phyloP scores from a whole-genome alignment of 768 basidiomycete genomes.

The Tulasnella sp. region DNA sequence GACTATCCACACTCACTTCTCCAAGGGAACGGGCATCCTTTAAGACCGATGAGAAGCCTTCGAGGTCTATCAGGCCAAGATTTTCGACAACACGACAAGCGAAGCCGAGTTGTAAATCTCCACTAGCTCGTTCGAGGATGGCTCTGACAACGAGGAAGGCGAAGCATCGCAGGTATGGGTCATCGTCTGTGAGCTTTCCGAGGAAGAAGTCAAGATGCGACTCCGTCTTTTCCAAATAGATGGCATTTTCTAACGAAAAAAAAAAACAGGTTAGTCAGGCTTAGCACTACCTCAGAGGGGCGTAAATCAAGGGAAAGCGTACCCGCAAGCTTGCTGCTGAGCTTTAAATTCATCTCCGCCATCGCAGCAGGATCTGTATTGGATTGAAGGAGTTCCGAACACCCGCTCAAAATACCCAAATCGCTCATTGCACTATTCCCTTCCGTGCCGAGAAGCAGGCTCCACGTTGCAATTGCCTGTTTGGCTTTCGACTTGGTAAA shows the following conservation, averaged over 20 bases:
- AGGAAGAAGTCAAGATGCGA: slow-evolving; percentile 43
- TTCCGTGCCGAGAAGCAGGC: slow-evolving; percentile 32
- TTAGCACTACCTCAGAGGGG: neutral
- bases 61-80: slow-evolving; percentile 42
- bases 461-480: slow-evolving; percentile 60
- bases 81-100: slow-evolving; percentile 43
- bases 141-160: slow-evolving; percentile 57
- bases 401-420: slow-evolving; percentile 30
- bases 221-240: neutral
- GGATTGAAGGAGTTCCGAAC: slow-evolving; percentile 22
- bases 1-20: slow-evolving; percentile 26
- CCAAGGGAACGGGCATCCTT: slow-evolving; percentile 28
- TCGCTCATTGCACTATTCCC: slow-evolving; percentile 9
- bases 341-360: slow-evolving; percentile 43
- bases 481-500: slow-evolving; percentile 65
- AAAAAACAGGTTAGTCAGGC: neutral
- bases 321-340: slow-evolving; percentile 65
- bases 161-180: slow-evolving; percentile 49
- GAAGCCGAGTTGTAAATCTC: slow-evolving; percentile 50
- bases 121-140: slow-evolving; percentile 48
- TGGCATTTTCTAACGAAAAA: neutral
- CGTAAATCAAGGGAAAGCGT: neutral
- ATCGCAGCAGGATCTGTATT: slow-evolving; percentile 35
- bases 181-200: slow-evolving; percentile 41
- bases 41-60: slow-evolving; percentile 23